These are phyloP conservation scores for Candida montana DNA, from an alignment of 805 yeast genomes.

Conservation along the genomic window DNA sequence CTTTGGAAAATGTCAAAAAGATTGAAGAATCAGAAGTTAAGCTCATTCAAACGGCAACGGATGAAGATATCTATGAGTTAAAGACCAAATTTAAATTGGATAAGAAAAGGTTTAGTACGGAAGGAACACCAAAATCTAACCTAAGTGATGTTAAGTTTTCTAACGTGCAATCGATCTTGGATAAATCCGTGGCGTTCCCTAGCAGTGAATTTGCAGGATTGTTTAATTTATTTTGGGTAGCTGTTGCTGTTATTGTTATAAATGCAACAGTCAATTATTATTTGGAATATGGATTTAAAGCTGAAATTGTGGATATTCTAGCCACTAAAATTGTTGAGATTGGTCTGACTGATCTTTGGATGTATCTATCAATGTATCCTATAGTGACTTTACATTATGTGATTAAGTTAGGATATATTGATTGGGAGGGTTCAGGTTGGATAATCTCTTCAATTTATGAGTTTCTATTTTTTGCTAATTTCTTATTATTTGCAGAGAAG, in stretches of 20 bases:
- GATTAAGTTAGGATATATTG: slow-evolving; percentile 39
- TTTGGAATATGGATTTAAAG: slow-evolving; percentile 40
- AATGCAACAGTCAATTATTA: slow-evolving; percentile 52
- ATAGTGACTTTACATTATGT: slow-evolving; percentile 54
- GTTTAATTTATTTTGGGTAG: slow-evolving; percentile 75
- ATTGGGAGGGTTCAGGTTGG: slow-evolving; percentile 69
- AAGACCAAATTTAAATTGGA: slow-evolving; percentile 15
- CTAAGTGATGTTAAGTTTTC: slow-evolving; percentile 24
- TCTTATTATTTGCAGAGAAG: slow-evolving; percentile 50
- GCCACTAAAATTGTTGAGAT: slow-evolving; percentile 57
- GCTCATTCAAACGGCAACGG: slow-evolving; percentile 10
- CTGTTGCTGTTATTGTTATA: slow-evolving; percentile 34
- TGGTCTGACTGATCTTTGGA: slow-evolving; percentile 64
- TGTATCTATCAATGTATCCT: slow-evolving; percentile 68
- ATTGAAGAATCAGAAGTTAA: background rate
- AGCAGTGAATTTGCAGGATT: slow-evolving; percentile 60
- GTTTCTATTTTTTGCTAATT: slow-evolving; percentile 44
- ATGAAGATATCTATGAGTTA: slow-evolving; percentile 19
- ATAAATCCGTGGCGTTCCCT: slow-evolving; percentile 11
- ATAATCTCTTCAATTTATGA: slow-evolving; percentile 55
- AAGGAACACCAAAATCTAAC: slow-evolving; percentile 23
- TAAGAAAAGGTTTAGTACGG: slow-evolving; percentile 16
- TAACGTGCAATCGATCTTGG: slow-evolving; percentile 20
- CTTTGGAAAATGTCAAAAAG: too few relatives aligned
- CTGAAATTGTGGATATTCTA: slow-evolving; percentile 55